Evolutionary conservation across 2,329 filamentous ascomycete genomes (phyloP), one percentile per base, ranked within the genome.

Genomic region (Mycocentrospora acerina): DNA sequence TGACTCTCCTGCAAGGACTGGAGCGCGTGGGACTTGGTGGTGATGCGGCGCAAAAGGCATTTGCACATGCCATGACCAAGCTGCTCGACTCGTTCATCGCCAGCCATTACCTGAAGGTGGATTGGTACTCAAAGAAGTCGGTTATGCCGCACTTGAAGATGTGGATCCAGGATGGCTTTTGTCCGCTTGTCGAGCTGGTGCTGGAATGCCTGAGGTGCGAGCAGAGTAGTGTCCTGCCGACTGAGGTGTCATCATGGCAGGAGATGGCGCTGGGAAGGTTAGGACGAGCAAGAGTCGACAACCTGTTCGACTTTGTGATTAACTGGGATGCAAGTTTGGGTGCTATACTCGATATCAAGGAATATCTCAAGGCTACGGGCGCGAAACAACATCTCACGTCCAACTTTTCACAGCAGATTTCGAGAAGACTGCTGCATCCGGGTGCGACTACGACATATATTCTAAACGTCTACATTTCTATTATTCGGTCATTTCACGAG

Each of bases 301-400:
- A 89, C 57, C 72, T 93, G 8, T 91, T 90, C 55, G 85, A 90
- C 57, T 90, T 91, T 57, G 82, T 90, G 30, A 76, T 86, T 40
- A 75, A 78, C 40, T 93, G 87, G 87, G 85, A 87, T 4, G 68
- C 76, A 24, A 88, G 84, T 50, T 75, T 78, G 37, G 83, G 83
- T 2, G 88, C 84, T 1, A 75, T 93, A 3, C 79, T 88, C 19
- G 88, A 93, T 58, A 78, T 91, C 46, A 80, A 79, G 44, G 78
- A 83, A 37, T 82, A 84, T 30, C 79, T 88, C 19, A 85, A 81
- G 9, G 83, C 83, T 2, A 77, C 85, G 3, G 78, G 82, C 39
- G 78, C 82, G 24, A 83, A 88, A 35, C 71, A 85, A 14, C 77
- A 86, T 49, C 73, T 93, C 8, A 89, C 85, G 2, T 78, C 81